Conservation (phyloP, 2,329 filamentous ascomycete species). For the Epichloe brachyelytri region DNA sequence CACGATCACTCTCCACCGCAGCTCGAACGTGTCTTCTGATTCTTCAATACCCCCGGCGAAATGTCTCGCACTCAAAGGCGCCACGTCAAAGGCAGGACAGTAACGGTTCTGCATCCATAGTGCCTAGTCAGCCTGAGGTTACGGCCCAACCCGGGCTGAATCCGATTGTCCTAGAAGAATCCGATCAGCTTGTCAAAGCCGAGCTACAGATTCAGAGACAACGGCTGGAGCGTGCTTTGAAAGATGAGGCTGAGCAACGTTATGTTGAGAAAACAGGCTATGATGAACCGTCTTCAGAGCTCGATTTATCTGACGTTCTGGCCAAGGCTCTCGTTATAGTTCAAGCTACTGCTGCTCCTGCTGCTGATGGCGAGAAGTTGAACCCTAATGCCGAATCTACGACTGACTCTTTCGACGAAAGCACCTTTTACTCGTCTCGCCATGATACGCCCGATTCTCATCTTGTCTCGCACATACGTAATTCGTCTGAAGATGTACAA, state of each 20-base stretch:
- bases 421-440: slow-evolving; percentile 92
- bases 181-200: slow-evolving; percentile 69
- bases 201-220: slow-evolving; percentile 71
- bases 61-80: background rate
- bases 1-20: slow-evolving; percentile 41
- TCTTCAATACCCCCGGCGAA: slow-evolving; percentile 4
- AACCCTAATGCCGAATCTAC: slow-evolving; percentile 45
- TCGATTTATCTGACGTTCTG: slow-evolving; percentile 62
- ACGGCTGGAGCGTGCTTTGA: slow-evolving; percentile 63
- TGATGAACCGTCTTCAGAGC: slow-evolving; percentile 45
- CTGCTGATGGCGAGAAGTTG: slow-evolving; percentile 41
- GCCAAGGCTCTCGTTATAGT: slow-evolving; percentile 58
- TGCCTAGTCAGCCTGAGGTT: slow-evolving; percentile 22
- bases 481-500: slow-evolving; percentile 22
- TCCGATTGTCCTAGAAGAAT: slow-evolving; percentile 75
- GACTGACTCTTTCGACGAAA: slow-evolving; percentile 80
- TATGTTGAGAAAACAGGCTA: slow-evolving; percentile 31
- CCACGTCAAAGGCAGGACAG: background rate
- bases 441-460: slow-evolving; percentile 60
- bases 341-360: slow-evolving; percentile 50
- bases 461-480: slow-evolving; percentile 36
- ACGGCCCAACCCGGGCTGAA: slow-evolving; percentile 56
- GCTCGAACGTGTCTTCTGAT: slow-evolving; percentile 18
- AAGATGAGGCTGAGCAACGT: slow-evolving; percentile 61
- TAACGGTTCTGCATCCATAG: background rate